A percentile compares a stretch with the other conserved stretches of the same genome.
These are phyloP conservation scores for Polygonum maritimum DNA, from an alignment of 148 eudicot species.

Conservation along the genomic window DNA sequence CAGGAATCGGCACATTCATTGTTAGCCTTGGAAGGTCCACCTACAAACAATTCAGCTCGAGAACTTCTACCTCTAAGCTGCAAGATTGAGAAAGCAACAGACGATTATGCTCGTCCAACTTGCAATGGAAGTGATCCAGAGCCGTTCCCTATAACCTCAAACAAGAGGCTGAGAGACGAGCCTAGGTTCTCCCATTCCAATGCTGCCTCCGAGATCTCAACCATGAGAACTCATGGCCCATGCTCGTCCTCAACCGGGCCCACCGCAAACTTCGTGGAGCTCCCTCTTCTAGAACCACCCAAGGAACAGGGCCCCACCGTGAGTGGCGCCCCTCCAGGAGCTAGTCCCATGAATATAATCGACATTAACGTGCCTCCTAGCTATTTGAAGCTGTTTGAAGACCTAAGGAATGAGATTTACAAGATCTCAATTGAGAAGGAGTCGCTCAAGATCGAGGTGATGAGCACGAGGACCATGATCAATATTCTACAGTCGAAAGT, in stretches of 20 bases:
- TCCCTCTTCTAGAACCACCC: constrained; percentile 53
- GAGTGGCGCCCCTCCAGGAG: not conserved
- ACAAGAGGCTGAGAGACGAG: constrained; percentile 48
- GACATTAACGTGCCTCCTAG: constrained; percentile 72
- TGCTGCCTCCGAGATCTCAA: constrained; percentile 57
- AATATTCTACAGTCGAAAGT: constrained; percentile 80
- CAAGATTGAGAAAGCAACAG: not conserved
- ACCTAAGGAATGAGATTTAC: constrained; percentile 54
- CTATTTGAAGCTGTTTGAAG: constrained; percentile 52
- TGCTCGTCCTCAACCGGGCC: constrained; percentile 40
- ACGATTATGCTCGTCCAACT: not conserved
- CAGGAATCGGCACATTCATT: not conserved
- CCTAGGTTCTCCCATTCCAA: constrained; percentile 44
- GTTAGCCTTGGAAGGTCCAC: not conserved
- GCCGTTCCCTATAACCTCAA: constrained; percentile 40
- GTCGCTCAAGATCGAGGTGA: constrained; percentile 69
- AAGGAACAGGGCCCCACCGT: constrained; percentile 13
- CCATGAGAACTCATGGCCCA: constrained; percentile 55
- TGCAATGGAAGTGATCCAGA: constrained; percentile 25
- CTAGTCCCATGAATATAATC: constrained; percentile 22
- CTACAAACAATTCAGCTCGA: not conserved
- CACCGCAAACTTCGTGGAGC: constrained; percentile 36
- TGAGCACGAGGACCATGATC: constrained; percentile 98
- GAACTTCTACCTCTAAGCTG: not conserved
- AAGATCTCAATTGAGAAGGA: constrained; percentile 71